Base-by-base conservation (phyloP, 2,329 filamentous ascomycete genomes). In the Helminthosporium solani region DNA sequence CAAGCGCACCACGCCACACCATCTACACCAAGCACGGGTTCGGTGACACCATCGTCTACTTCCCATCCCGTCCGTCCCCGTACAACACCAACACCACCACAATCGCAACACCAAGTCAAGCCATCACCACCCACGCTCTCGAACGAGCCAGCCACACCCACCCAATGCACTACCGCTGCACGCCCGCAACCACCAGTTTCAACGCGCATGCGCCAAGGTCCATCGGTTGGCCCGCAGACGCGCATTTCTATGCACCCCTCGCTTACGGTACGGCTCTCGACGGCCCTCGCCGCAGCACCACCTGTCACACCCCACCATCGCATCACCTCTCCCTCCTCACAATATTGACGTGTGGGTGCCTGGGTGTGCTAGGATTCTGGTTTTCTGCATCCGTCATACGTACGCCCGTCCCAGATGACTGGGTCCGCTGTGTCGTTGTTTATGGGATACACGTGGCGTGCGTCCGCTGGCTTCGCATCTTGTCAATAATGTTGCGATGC, bases 381-480 rank as follows among this genome's bases (percentile, higher is more conserved):
- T 5, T 9, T 25, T 4, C 28, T 40, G 49, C 50, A 23, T 44
- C 45, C 44, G 54, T 60, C 60, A 61, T 58, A 21, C 21, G 14
- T 19, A 35, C 39, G 47, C 49, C 55, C 52, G 43, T 37, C 33
- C 47, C 42, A 43, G 27, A 43, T 49, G 47, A 38, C 43, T 43
- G 50, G 53, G 48, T 36, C 48, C 48, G 25, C n/a, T 36, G 27
- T 40, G 43, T 44, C 48, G 47, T 49, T 54, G 51, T 53, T 50
- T 57, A 46, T 30, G 42, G 56, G 48, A 58, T 67, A 68, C 61
- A 70, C 67, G 67, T 70, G 67, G 63, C 67, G 57, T n/a, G 50
- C 58, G 47, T 49, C 61, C 46, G 60, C 53, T 70, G 63, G 66
- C 44, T 46, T 57, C 54, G 53, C 46, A 43, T 56, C 45, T 39